Base-by-base conservation (phyloP, 805 yeast genomes). In the Cyberlindnera samutprakarnensis region DNA sequence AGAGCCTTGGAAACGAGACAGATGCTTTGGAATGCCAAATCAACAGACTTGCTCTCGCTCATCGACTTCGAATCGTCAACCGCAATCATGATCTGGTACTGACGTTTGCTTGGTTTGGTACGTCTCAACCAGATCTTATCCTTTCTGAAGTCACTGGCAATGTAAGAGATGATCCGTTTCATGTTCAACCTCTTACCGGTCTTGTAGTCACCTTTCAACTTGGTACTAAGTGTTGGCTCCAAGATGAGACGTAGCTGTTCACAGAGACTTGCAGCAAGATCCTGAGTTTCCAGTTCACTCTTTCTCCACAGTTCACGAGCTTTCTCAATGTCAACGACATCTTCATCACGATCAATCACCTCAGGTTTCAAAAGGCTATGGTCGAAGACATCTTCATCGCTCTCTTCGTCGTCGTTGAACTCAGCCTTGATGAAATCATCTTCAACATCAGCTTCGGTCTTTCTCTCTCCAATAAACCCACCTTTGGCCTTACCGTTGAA, bases 91-190 rank as follows among this genome's bases (percentile, higher is more conserved):
- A 92, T 84, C 63, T 92, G 98, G 57, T 92, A 92, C 54, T 88
- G 92, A 50, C 99, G 78, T 64, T 92, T 92, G 44, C 94, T 83
- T 35, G 99, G 99, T 54, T 92, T 90, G 6, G 96, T 87, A 59
- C 99, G 75, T 54, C 96, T 75, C 61, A 92, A 70, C 99, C 99
- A 92, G 37, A 92, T 92, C 66, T 92, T 92, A 57, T 92, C 99
- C 56, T 92, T 92, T 51, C 95, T 78, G 73, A 86, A 92, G 50
- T 87, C 95, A 23, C 95, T 84, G 1, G 99, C 99, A 64, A 92
- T 92, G 57, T 90, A 92, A 6, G 97, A 95, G 50, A 92, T 92
- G 49, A 92, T 92, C 45, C 96, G 71, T 66, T 90, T 92, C 97
- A 92, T 88, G 59, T 92, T 92, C 49, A 92, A 71, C 45, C 98